phyloP scores from a whole-genome alignment of 2,329 filamentous ascomycete species.

The Neofusicoccum sp. region DNA sequence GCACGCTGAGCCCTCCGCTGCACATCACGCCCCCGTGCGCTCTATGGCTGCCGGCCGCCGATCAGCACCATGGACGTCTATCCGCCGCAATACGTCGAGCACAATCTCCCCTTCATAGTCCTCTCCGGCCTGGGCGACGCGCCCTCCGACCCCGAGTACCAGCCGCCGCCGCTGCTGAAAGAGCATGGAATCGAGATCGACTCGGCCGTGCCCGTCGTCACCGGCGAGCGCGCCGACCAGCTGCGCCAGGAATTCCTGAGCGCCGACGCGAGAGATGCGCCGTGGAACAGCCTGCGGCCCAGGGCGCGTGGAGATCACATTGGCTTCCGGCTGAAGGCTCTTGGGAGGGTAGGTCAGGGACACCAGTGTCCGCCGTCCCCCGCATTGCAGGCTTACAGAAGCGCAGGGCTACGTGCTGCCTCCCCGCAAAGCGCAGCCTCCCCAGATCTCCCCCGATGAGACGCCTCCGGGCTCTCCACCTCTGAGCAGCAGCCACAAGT shows the following conservation, averaged over 20 bases:
- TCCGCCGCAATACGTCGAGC: slow-evolving; percentile 74
- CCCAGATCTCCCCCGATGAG: slow-evolving; percentile 49
- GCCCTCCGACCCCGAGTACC: slow-evolving; percentile 20
- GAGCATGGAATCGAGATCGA: slow-evolving; percentile 54
- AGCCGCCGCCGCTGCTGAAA: slow-evolving; percentile 49
- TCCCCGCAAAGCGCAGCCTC: slow-evolving; percentile 61
- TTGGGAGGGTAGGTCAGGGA: slow-evolving; percentile 73
- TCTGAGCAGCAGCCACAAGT: slow-evolving; percentile 45
- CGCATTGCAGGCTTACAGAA: slow-evolving; percentile 26
- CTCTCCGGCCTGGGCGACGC: slow-evolving; percentile 68
- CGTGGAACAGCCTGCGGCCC: slow-evolving; percentile 56
- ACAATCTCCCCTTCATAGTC: slow-evolving; percentile 81
- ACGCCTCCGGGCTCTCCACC: slow-evolving; percentile 53
- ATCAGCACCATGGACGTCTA: slow-evolving; percentile 69
- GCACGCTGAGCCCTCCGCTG: neutral
- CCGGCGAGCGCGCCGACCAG: slow-evolving; percentile 62
- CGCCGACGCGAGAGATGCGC: slow-evolving; percentile 61
- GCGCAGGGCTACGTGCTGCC: slow-evolving; percentile 56
- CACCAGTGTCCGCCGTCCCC: slow-evolving; percentile 20
- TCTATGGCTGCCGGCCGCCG: slow-evolving; percentile 14
- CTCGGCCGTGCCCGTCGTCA: slow-evolving; percentile 68
- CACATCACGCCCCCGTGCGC: neutral
- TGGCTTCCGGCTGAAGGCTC: slow-evolving; percentile 67
- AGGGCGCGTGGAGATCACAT: slow-evolving; percentile 50
- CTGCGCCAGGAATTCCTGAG: slow-evolving; percentile 66